Conservation (phyloP, 495 filamentous ascomycete species). For the Tuber brumale region DNA sequence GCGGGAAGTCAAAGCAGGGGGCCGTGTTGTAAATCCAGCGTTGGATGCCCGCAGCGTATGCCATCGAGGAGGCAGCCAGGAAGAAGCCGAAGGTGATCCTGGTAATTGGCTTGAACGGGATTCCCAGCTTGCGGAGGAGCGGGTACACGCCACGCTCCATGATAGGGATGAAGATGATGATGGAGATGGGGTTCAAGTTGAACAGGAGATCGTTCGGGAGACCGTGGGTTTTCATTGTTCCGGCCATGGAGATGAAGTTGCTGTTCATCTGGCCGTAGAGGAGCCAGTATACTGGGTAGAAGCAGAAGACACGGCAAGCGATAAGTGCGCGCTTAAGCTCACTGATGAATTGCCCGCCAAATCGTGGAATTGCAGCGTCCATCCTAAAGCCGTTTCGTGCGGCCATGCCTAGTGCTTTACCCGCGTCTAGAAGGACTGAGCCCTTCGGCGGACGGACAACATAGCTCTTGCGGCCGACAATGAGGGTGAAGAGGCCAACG, state of each 20-base stretch:
- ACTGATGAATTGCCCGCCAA: constrained; percentile 54
- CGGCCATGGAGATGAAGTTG: constrained; percentile 54
- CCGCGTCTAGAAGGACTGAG: constrained; percentile 46
- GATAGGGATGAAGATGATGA: constrained; percentile 48
- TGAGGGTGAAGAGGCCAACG: constrained; percentile 43
- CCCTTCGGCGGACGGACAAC: constrained; percentile 45
- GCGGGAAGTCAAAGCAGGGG: constrained; percentile 51
- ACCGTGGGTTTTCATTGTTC: constrained; percentile 48
- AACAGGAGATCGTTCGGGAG: constrained; percentile 51
- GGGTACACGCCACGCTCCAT: constrained; percentile 49
- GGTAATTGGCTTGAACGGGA: constrained; percentile 49
- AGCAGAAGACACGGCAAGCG: constrained; percentile 53
- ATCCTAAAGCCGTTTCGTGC: constrained; percentile 53
- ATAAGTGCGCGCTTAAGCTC: constrained; percentile 56
- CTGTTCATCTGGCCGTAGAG: constrained; percentile 51
- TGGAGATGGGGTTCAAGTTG: constrained; percentile 43
- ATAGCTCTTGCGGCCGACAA: constrained; percentile 41
- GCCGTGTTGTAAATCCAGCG: constrained; percentile 45
- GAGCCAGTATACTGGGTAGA: constrained; percentile 66
- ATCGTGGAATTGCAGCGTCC: constrained; percentile 59
- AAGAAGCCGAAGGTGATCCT: constrained; percentile 51
- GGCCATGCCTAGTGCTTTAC: constrained; percentile 49
- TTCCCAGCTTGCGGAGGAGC: constrained; percentile 42
- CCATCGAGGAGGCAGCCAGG: constrained; percentile 46
- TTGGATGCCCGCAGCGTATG: constrained; percentile 50